These are phyloP conservation scores for Lachancea kluyveri DNA, from an alignment of 805 yeast species.

Conservation along the genomic window DNA sequence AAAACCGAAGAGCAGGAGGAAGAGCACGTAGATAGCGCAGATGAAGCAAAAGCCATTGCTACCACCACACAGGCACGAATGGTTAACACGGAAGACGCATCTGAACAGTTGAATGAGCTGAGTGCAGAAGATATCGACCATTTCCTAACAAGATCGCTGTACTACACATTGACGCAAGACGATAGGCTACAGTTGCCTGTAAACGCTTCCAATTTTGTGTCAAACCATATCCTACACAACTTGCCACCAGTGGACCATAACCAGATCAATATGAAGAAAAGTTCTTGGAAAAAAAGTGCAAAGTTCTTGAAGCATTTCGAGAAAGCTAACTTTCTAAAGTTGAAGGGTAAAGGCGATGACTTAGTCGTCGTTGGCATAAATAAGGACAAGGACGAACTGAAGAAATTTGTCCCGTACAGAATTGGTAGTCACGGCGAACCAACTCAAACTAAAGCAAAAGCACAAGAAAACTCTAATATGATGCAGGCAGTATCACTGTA, in stretches of 20 bases:
- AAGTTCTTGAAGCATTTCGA: slow-evolving; percentile 85
- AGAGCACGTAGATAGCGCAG: slow-evolving; percentile 9
- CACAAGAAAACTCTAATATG: slow-evolving; percentile 24
- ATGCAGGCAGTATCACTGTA: slow-evolving; percentile 37
- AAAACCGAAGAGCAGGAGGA: slow-evolving; percentile 8
- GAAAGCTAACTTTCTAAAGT: slow-evolving; percentile 57
- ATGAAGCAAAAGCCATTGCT: slow-evolving; percentile 5
- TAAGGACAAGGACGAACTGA: slow-evolving; percentile 43
- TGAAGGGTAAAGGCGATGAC: slow-evolving; percentile 85
- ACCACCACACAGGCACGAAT: neutral
- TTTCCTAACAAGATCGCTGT: slow-evolving; percentile 62
- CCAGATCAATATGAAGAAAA: slow-evolving; percentile 59
- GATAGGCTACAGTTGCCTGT: slow-evolving; percentile 54
- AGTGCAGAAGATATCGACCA: slow-evolving; percentile 64
- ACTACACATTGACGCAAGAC: slow-evolving; percentile 59
- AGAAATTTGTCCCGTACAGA: slow-evolving; percentile 60
- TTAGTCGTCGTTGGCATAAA: slow-evolving; percentile 48
- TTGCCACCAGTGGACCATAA: slow-evolving; percentile 59
- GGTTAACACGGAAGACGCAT: slow-evolving; percentile 23
- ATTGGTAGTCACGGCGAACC: slow-evolving; percentile 24
- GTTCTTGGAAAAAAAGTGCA: slow-evolving; percentile 85
- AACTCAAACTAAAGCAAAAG: slow-evolving; percentile 1
- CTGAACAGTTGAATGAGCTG: slow-evolving; percentile 37
- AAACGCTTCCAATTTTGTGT: slow-evolving; percentile 67
- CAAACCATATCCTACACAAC: slow-evolving; percentile 61